phyloP scores from a whole-genome alignment of 2,329 filamentous ascomycete genomes.

The Pyricularia pennisetigena region DNA sequence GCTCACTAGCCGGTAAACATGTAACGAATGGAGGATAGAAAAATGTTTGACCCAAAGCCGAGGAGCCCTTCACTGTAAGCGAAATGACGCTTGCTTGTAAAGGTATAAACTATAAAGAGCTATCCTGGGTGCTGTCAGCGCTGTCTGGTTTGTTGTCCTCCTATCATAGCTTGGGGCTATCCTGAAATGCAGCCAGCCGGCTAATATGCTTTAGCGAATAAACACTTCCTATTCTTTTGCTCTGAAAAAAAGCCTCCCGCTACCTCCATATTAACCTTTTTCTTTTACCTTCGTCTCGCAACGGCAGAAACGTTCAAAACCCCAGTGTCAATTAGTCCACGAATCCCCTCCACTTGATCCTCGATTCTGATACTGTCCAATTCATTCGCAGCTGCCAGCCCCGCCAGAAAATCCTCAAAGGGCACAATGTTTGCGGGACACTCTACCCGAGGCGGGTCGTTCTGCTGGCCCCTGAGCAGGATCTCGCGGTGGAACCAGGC shows the following conservation, averaged over 20 bases:
- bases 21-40: background rate
- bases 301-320: background rate
- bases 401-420: background rate
- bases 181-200: no score
- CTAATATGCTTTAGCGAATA: no score
- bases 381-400: background rate
- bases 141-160: no score
- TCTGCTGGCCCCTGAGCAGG: background rate
- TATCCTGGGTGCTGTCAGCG: no score
- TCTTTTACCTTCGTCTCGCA: background rate
- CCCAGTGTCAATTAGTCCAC: background rate
- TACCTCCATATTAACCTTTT: no score
- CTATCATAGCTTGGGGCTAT: no score
- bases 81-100: background rate
- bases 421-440: background rate
- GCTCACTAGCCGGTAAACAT: background rate
- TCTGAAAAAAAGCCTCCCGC: no score
- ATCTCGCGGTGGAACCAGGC: background rate
- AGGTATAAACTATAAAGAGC: no score
- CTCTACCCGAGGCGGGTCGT: no score
- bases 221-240: no score
- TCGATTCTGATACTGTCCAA: background rate
- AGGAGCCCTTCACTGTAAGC: background rate
- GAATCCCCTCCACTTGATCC: background rate
- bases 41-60: background rate